Evolutionary conservation across 75 land plant genomes (phyloP).

Genomic region (Pinus albicaulis): DNA sequence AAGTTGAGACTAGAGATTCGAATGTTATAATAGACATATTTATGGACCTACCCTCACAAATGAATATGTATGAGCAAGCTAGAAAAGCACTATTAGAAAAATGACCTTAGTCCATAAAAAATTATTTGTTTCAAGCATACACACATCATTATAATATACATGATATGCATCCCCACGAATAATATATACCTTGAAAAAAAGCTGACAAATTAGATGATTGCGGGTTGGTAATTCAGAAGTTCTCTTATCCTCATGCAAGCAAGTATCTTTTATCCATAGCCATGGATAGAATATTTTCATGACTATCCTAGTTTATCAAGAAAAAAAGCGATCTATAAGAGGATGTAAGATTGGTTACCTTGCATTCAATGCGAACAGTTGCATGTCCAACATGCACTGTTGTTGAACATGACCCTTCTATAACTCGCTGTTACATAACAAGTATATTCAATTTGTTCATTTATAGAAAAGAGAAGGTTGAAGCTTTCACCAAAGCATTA

Average conservation of each 20-base stretch:
- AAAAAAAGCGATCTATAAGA: background rate
- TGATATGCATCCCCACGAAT: constrained; percentile 76
- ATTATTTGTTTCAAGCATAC: constrained; percentile 49
- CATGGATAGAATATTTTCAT: no score
- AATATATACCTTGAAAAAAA: constrained; percentile 48
- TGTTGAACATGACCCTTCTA: constrained; percentile 39
- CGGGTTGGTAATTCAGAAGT: no score
- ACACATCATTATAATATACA: constrained; percentile 65
- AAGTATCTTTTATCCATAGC: no score
- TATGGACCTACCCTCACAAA: constrained; percentile 59
- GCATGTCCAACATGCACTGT: constrained; percentile 73
- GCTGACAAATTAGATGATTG: background rate
- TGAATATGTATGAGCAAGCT: constrained; percentile 39
- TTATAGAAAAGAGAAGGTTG: no score
- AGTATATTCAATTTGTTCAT: no score
- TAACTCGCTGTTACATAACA: constrained; percentile 23
- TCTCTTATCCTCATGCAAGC: no score
- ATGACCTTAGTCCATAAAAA: constrained; percentile 59
- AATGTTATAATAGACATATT: background rate
- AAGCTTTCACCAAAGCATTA: no score
- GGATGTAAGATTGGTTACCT: constrained; percentile 26
- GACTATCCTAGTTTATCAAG: background rate
- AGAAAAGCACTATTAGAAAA: constrained; percentile 71
- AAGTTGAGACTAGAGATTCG: no score
- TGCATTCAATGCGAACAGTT: constrained; percentile 38